Evolutionary conservation across 257 asterid species (phyloP).

Genomic region (Parsonsia alboflavescens): DNA sequence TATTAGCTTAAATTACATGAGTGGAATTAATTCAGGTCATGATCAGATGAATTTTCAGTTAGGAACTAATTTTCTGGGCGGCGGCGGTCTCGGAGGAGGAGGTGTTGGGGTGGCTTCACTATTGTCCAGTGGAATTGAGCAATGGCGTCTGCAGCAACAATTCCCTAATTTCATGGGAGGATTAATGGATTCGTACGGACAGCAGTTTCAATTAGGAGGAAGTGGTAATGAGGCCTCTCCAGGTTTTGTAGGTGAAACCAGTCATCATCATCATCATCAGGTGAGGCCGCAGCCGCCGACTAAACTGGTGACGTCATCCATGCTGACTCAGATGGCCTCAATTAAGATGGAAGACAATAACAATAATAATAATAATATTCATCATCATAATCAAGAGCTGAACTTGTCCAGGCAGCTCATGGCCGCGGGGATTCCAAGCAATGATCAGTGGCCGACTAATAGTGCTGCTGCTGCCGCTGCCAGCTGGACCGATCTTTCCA

Average conservation of each 20-base stretch:
- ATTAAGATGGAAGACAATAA: constrained; percentile 60
- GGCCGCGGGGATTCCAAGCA: constrained; percentile 28
- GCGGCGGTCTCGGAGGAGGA: constrained; percentile 7
- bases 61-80: constrained; percentile 33
- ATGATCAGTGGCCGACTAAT: constrained; percentile 36
- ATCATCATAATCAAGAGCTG: constrained; percentile 23
- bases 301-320: constrained; percentile 29
- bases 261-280: constrained; percentile 11
- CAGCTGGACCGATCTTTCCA: constrained; percentile 66
- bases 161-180: constrained; percentile 11
- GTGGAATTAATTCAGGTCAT: constrained; percentile 22
- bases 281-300: constrained; percentile 18
- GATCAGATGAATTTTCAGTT: constrained; percentile 44
- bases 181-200: constrained; percentile 4
- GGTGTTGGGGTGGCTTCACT: constrained; percentile 33
- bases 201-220: constrained; percentile 30
- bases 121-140: constrained; percentile 45
- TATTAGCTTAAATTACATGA: constrained; percentile 37
- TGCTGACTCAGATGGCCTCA: constrained; percentile 44
- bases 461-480: constrained; percentile 16
- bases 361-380: too few species aligned
- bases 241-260: constrained; percentile 38
- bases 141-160: constrained; percentile 55
- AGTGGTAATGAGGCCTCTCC: constrained; percentile 25
- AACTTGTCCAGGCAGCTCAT: constrained; percentile 50